Evolutionary conservation across 352 stramenopile genomes (phyloP), one percentile per base, ranked within the genome.

Genomic region (Phytopythium ostracodes): DNA sequence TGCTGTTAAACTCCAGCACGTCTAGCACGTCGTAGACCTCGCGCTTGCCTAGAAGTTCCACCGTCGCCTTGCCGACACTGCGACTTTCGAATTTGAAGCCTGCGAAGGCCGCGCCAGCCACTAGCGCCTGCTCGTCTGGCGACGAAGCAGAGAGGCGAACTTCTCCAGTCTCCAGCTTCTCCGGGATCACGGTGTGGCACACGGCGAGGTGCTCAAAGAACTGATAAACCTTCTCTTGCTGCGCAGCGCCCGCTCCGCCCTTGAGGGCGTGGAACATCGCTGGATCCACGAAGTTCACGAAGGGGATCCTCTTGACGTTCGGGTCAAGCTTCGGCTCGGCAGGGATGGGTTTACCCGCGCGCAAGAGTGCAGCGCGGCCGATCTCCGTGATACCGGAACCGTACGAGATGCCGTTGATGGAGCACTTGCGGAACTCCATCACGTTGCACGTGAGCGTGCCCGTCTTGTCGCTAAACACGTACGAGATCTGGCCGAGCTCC

Each of bases 341-440:
- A 17, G 79, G 78, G 42, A 91, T 77, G 0, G 81, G 72, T n/a
- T 88, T 88, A 1, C 77, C 77, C 17, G 81, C 79, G 27, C 81
- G 78, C 40, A 79, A 61, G 0, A 91, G 66, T 2, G 80, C 83
- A 0, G 83, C 85, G 12, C 79, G 72, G 24, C 82, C 87, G 51
- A 95, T 95, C 65, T 94, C 83, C 7, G 86, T 95, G 27, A 89
- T 78, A 7, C 86, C 84, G 0, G 87, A 92, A 15, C 95, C 95
- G 73, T 98, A 98, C 22, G 86, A 78, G 59, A 89, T 79, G 36
- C 89, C 91, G 63, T 96, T 91, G 54, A 98, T 94, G 35, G 84
- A 97, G 68, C 88, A 98, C 51, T 94, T 91, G 62, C 97, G 96
- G 71, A 98, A 98, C 59, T 97, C 81, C 92, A 98, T 98, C 33